Percentiles rank a stretch among this genome's conserved stretches.
Conservation (phyloP, 2,329 filamentous ascomycete species). For the Talaromyces sp. region DNA sequence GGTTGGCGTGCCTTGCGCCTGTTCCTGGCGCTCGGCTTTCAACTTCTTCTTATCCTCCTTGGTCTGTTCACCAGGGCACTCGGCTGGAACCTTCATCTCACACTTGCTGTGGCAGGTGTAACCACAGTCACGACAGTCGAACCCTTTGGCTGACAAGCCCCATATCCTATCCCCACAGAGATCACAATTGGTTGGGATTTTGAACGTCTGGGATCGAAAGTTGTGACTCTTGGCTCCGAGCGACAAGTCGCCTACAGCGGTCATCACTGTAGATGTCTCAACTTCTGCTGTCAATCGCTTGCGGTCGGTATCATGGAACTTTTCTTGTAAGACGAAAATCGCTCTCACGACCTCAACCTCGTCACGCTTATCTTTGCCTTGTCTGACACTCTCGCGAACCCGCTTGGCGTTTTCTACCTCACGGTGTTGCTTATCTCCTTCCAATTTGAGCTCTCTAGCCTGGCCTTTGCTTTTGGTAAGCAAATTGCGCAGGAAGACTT, state of each 20-base stretch:
- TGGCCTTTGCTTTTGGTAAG: slow-evolving; percentile 85
- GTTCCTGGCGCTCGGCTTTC: slow-evolving; percentile 78
- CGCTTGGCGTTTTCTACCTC: slow-evolving; percentile 77
- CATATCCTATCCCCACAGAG: slow-evolving; percentile 94
- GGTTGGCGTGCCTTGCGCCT: slow-evolving; percentile 56
- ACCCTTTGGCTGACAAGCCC: slow-evolving; percentile 93
- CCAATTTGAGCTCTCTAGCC: slow-evolving; percentile 71
- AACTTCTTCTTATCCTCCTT: slow-evolving; percentile 96
- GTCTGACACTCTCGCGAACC: slow-evolving; percentile 69
- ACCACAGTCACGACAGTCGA: slow-evolving; percentile 92
- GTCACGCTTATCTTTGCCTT: slow-evolving; percentile 82
- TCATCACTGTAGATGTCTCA: slow-evolving; percentile 88
- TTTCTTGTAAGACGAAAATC: slow-evolving; percentile 81
- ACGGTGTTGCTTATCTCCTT: slow-evolving; percentile 78
- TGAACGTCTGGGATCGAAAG: slow-evolving; percentile 98
- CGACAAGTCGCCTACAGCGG: slow-evolving; percentile 85
- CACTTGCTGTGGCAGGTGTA: slow-evolving; percentile 99
- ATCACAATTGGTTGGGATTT: slow-evolving; percentile 98
- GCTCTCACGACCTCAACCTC: slow-evolving; percentile 78
- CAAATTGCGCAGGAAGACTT: slow-evolving; percentile 86
- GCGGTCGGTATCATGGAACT: slow-evolving; percentile 77
- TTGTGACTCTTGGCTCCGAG: slow-evolving; percentile 92
- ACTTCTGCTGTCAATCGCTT: slow-evolving; percentile 84
- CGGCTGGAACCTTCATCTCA: slow-evolving; percentile 95
- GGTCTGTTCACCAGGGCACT: slow-evolving; percentile 87